A percentile compares a stretch with the other conserved stretches of the same genome.
Conservation (phyloP, 1,139 yeast genomes). For the Geotrichum phurueaensis region DNA sequence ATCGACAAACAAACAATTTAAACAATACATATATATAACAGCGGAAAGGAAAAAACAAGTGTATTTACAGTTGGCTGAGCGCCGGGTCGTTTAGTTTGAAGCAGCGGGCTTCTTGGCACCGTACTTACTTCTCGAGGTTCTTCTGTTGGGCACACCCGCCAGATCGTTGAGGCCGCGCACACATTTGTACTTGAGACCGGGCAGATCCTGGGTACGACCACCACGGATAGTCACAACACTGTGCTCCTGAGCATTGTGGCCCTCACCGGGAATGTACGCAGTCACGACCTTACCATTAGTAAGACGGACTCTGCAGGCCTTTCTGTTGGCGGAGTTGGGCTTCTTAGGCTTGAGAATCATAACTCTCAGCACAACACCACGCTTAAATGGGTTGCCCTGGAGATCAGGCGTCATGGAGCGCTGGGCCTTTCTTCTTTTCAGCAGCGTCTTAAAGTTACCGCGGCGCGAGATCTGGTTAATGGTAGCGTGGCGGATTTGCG, state of each 20-base stretch:
- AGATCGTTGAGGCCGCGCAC: slow-evolving; percentile 92
- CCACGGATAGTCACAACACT: slow-evolving; percentile 94
- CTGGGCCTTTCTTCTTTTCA: slow-evolving; percentile 39
- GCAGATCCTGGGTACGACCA: slow-evolving; percentile 95
- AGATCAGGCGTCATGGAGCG: slow-evolving; percentile 78
- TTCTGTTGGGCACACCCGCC: slow-evolving; percentile 91
- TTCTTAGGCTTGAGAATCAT: slow-evolving; percentile 95
- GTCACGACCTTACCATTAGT: slow-evolving; percentile 85
- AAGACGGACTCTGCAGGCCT: slow-evolving; percentile 90
- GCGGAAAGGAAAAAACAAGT: background rate
- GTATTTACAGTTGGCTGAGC: background rate
- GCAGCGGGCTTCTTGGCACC: slow-evolving; percentile 85
- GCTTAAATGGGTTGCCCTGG: slow-evolving; percentile 72
- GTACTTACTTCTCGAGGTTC: slow-evolving; percentile 83
- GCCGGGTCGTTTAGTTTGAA: background rate
- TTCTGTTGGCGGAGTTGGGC: slow-evolving; percentile 97
- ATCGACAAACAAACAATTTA: background rate
- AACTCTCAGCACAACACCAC: slow-evolving; percentile 91
- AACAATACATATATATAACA: background rate
- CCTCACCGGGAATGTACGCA: slow-evolving; percentile 97
- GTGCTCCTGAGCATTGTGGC: slow-evolving; percentile 97
- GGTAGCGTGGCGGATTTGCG: slow-evolving; percentile 25
- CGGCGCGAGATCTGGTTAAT: slow-evolving; percentile 30
- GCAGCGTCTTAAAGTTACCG: slow-evolving; percentile 34
- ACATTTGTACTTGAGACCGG: slow-evolving; percentile 93